Evolutionary conservation across 139 green algal genomes (phyloP), one percentile per base, ranked within the genome.

Genomic region (Cymbomonas tetramitiformis): DNA sequence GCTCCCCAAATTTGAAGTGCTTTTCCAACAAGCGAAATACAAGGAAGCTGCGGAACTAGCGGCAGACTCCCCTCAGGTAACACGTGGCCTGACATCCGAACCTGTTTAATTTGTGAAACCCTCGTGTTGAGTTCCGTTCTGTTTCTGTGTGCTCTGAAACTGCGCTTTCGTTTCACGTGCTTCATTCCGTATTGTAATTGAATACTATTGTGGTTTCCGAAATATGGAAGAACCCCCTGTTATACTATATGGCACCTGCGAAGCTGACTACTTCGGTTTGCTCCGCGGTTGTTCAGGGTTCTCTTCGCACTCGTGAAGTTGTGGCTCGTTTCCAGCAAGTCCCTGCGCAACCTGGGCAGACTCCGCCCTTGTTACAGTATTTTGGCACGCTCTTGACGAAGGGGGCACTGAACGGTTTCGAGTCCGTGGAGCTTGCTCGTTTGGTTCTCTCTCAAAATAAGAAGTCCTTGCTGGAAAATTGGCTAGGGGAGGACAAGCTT

Each of bases 371-470:
- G 63, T 80, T 99, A 46, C 83, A 97, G 44, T 99, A 99, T 76
- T 95, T 99, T 77, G 92, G 92, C 34, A 86, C 85, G 33, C 80
- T 98, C 70, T 81, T 99, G 51, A 82, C 82, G 58, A 81, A 82
- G 48, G 84, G 82, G 61, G 82, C 83, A 64, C 81, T 99, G 2
- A 99, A 99, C 65, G 68, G 62, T 0, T 74, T 83, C 36, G 92
- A 99, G 78, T 86, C 70, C 28, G 75, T 87, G 19, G 92, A 99
- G 79, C 82, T 99, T 38, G 82, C 82, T 19, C 71, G 78, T 61
- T 80, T 99, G 47, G 91, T 97, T 40, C 71, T 99, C 55, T 65
- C 56, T 44, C 92, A 99, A 69, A 94, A 94, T 79, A 97, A 97
- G 82, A 96, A 97, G 78, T 84, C 93, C 30, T 79, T 99, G 61